Evolutionary conservation across 106 monocot species (phyloP).

Genomic region (Apostasia ramifera): DNA sequence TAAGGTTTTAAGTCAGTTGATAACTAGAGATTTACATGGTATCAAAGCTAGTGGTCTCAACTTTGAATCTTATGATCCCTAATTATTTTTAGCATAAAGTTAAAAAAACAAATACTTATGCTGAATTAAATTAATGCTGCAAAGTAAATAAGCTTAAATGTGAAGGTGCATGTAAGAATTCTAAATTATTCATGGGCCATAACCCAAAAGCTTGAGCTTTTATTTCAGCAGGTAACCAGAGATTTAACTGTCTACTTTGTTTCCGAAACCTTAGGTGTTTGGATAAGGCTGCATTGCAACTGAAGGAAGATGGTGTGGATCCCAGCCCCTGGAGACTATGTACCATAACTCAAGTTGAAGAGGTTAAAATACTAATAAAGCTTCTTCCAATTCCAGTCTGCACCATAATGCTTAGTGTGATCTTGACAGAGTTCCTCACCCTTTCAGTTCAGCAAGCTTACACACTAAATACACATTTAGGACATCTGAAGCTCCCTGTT

Average conservation of each 20-base stretch:
- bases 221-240: too few species aligned
- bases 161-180: too few species aligned
- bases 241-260: background rate
- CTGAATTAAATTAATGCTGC: too few species aligned
- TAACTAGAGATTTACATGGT: too few species aligned
- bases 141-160: too few species aligned
- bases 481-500: conserved; percentile 65
- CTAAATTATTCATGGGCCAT: too few species aligned
- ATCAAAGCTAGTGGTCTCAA: too few species aligned
- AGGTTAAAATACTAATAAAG: conserved; percentile 80
- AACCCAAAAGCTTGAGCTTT: too few species aligned
- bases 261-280: conserved; percentile 34
- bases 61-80: too few species aligned
- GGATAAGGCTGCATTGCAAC: conserved; percentile 77
- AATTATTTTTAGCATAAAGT: too few species aligned
- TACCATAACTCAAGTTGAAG: conserved; percentile 93
- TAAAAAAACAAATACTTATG: too few species aligned
- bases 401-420: conserved; percentile 68
- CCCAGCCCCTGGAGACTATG: conserved; percentile 78
- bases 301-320: conserved; percentile 50
- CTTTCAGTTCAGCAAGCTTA: conserved; percentile 91
- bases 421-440: conserved; percentile 80
- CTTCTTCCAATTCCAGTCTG: conserved; percentile 70
- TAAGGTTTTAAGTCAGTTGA: too few species aligned
- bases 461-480: conserved; percentile 75